Conservation (phyloP, 1,284 basidiomycete genomes). For the Lentinus polychrous region DNA sequence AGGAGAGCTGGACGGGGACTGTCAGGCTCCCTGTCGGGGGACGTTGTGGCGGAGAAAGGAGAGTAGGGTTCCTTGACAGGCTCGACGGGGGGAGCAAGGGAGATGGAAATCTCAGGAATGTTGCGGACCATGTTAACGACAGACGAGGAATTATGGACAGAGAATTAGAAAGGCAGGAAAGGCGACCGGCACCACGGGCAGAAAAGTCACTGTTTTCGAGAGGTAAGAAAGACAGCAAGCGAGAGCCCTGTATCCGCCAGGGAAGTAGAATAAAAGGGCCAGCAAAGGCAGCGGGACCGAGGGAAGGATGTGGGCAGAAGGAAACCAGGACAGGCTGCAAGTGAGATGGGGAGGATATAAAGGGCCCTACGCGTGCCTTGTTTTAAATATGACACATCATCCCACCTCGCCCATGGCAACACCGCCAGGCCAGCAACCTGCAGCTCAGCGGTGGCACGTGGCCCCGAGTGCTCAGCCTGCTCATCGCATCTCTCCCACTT, state of each 20-base stretch:
- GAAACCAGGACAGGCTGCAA: slow-evolving; percentile 10
- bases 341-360: neutral
- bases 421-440: too few species aligned
- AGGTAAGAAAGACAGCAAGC: slow-evolving; percentile 8
- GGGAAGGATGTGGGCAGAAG: slow-evolving; percentile 17
- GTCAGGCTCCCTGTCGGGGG: slow-evolving; percentile 32
- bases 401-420: too few species aligned
- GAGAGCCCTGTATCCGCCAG: slow-evolving; percentile 15
- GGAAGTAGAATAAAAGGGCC: slow-evolving; percentile 10
- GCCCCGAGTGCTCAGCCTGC: too few species aligned
- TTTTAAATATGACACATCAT: too few species aligned
- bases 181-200: slow-evolving; percentile 42
- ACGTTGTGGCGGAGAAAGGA: slow-evolving; percentile 52
- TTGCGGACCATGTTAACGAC: slow-evolving; percentile 37
- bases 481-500: too few species aligned
- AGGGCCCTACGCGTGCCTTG: too few species aligned
- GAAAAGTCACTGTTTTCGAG: slow-evolving; percentile 5
- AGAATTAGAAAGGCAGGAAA: slow-evolving; percentile 14
- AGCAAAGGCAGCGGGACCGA: slow-evolving; percentile 18
- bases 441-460: too few species aligned
- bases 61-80: slow-evolving; percentile 48
- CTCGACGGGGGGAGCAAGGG: slow-evolving; percentile 51
- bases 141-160: slow-evolving; percentile 12
- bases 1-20: slow-evolving; percentile 49
- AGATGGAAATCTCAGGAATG: slow-evolving; percentile 65